Conservation (phyloP, 2,329 filamentous ascomycete species). For the Pseudopithomyces maydicus region DNA sequence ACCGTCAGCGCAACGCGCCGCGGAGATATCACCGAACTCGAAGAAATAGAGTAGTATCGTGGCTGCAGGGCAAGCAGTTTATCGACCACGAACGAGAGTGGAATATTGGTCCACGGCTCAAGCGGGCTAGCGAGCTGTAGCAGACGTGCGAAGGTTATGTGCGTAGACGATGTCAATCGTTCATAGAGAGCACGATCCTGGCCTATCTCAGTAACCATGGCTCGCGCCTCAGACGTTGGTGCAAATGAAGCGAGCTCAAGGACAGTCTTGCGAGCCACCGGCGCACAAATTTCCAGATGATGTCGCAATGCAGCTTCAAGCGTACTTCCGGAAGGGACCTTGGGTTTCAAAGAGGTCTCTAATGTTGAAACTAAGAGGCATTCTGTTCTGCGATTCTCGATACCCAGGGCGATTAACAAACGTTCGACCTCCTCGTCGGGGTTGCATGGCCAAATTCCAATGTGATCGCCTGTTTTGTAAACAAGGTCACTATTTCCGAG, state of each 20-base stretch:
- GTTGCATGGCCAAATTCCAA: conserved; percentile 49
- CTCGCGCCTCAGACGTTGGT: conserved; percentile 38
- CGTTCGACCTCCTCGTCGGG: conserved; percentile 45
- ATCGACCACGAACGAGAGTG: conserved; percentile 39
- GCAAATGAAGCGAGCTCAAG: conserved; percentile 48
- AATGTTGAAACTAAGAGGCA: conserved; percentile 35
- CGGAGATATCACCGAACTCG: conserved; percentile 45
- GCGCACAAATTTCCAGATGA: conserved; percentile 54
- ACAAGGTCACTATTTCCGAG: conserved; percentile 42
- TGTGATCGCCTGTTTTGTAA: conserved; percentile 53
- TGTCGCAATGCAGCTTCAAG: conserved; percentile 48
- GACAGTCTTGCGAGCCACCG: conserved; percentile 48
- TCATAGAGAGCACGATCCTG: conserved; percentile 42
- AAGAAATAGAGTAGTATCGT: conserved; percentile 44
- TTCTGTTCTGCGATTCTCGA: conserved; percentile 20
- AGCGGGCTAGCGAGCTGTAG: conserved; percentile 33
- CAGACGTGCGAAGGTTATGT: conserved; percentile 48
- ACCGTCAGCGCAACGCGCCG: conserved; percentile 46
- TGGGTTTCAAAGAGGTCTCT: conserved; percentile 36
- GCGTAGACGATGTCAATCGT: conserved; percentile 32
- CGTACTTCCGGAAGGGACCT: conserved; percentile 49
- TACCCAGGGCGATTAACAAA: conserved; percentile 36
- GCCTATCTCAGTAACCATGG: conserved; percentile 35
- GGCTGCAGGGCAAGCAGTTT: conserved; percentile 32
- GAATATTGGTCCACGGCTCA: conserved; percentile 39